Conservation (phyloP, 352 stramenopile genomes). For the Phytophthora pisi region DNA sequence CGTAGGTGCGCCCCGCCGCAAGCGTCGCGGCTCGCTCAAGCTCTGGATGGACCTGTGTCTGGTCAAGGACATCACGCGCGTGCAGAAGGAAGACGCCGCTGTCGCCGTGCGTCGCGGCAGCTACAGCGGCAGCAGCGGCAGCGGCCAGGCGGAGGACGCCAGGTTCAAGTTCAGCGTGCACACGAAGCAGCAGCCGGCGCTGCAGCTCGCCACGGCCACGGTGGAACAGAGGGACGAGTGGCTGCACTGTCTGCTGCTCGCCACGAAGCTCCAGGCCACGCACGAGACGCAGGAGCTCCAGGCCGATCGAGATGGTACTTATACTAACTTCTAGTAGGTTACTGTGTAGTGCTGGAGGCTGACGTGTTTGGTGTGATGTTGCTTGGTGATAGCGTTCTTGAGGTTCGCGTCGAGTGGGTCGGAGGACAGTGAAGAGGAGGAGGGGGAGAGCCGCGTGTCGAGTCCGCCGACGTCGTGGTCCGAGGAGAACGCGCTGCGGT, state of each 20-base stretch:
- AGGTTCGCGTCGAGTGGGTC: conserved; percentile 61
- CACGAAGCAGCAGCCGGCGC: conserved; percentile 33
- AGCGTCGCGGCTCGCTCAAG: conserved; percentile 51
- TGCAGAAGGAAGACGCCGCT: conserved; percentile 40
- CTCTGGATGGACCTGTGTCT: conserved; percentile 58
- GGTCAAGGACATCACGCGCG: conserved; percentile 35
- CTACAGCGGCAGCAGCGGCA: conserved; percentile 9
- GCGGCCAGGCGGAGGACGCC: conserved; percentile 12
- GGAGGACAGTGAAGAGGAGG: conserved; percentile 47
- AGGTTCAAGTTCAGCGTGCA: conserved; percentile 44
- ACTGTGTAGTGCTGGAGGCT: not conserved
- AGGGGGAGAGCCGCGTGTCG: conserved; percentile 25
- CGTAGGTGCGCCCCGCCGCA: conserved; percentile 41
- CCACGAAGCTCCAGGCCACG: conserved; percentile 37
- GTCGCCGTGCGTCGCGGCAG: conserved; percentile 20
- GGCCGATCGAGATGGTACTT: conserved; percentile 16
- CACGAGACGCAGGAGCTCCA: conserved; percentile 11
- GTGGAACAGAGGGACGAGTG: conserved; percentile 49
- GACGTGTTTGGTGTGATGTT: not conserved
- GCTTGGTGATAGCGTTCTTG: conserved; percentile 41
- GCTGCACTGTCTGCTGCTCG: conserved; percentile 48
- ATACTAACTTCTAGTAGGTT: not conserved
- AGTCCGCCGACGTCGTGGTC: conserved; percentile 26
- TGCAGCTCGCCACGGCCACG: conserved; percentile 47
- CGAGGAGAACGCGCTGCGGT: conserved; percentile 33